Evolutionary conservation across 495 filamentous ascomycete species (phyloP), one percentile per base, ranked within the genome.

Genomic region (Pseudevernia furfuracea): DNA sequence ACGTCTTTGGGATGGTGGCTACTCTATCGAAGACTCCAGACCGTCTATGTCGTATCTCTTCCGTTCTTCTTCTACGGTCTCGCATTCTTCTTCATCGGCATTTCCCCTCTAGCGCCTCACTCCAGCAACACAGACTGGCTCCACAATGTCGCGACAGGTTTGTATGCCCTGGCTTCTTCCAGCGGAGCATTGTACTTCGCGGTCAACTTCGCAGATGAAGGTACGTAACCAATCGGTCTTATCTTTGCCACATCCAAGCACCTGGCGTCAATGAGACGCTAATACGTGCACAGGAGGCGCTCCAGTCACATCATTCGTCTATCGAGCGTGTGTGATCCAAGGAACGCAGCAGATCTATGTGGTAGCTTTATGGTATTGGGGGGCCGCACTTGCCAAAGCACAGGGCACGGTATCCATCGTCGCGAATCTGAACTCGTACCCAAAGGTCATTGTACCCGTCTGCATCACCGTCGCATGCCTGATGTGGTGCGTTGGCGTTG

Each of bases 331-430:
- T 81, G 67, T 82, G 41, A 82, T 88, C 62, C 82, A 86, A 71
- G 86, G 86, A 15, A 80, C 83, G 25, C 82, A 85, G 62, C 85
- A 87, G 65, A 74, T 87, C 57, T 88, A 86, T 73, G 78, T 82
- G 63, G 79, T 81, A 7, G 77, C 74, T 17, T 78, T 88, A n/a
- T 89, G 84, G 85, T 86, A 79, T 73, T 88, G 85, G 85, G 85
- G 84, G n/a, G 74, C 74, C 46, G 71, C 74, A 48, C 70, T 81
- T 43, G 71, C 77, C 34, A 69, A 71, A 60, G 71, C 56, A 34
- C 69, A 60, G 60, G 60, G 57, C 64, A 69, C 41, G 19, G 68
- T 66, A 36, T 69, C 68, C 28, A 67, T 71, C 8, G 62, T 69
- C 19, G 68, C 67, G 12, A 76, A 74, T 12, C 69, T 65, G 9